phyloP scores from a whole-genome alignment of 768 basidiomycete genomes.

The Termitomyces sp. region DNA sequence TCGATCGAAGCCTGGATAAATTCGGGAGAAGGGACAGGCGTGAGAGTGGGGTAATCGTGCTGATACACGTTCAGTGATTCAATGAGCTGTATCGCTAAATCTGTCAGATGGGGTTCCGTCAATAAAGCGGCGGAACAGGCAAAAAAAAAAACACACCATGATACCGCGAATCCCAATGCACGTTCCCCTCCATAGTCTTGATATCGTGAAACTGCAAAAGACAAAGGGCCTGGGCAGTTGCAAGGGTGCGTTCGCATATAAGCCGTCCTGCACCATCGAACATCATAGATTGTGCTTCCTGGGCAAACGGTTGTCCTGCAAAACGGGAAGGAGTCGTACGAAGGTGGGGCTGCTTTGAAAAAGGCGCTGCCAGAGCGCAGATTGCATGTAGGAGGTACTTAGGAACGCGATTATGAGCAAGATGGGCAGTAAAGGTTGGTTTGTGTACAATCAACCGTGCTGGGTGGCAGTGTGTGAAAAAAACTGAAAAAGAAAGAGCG shows the following conservation, averaged over 20 bases:
- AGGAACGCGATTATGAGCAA: constrained; percentile 65
- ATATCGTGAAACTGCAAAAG: constrained; percentile 67
- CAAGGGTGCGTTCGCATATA: constrained; percentile 55
- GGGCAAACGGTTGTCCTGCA: constrained; percentile 51
- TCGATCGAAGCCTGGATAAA: constrained; percentile 60
- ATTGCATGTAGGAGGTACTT: constrained; percentile 66
- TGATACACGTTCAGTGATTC: constrained; percentile 60
- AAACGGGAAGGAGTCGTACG: constrained; percentile 49
- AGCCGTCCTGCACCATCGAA: constrained; percentile 65
- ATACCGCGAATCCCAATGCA: constrained; percentile 36
- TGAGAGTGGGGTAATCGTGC: constrained; percentile 54
- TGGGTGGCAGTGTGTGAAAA: constrained; percentile 79
- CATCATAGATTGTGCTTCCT: constrained; percentile 62
- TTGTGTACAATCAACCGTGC: constrained; percentile 74
- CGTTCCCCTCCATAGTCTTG: constrained; percentile 35
- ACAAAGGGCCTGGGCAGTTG: constrained; percentile 71
- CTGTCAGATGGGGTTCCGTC: constrained; percentile 27
- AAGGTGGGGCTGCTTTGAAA: constrained; percentile 61
- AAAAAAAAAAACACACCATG: constrained; percentile 34
- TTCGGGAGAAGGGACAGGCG: constrained; percentile 52
- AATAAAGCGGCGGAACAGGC: constrained; percentile 12
- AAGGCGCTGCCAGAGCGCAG: constrained; percentile 73
- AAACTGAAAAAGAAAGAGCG: constrained; percentile 41
- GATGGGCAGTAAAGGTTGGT: constrained; percentile 63
- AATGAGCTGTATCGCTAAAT: constrained; percentile 62